Evolutionary conservation across 805 yeast species (phyloP).

Genomic region (Crinitomyces ghanaensis): DNA sequence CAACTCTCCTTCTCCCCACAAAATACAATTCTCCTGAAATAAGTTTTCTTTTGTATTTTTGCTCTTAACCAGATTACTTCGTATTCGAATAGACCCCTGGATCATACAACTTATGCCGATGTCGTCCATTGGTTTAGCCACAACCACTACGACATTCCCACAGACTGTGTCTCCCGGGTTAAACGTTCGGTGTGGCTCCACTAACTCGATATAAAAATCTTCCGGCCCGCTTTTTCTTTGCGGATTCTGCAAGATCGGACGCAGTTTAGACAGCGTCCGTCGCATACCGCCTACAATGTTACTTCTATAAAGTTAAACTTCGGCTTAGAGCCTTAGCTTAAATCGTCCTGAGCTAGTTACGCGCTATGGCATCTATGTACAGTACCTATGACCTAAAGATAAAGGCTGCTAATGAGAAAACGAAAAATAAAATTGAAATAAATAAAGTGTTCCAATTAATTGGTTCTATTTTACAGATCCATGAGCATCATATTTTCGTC

Average conservation of each 20-base stretch:
- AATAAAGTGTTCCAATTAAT: not conserved
- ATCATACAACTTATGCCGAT: slow-evolving; percentile 17
- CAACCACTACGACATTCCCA: slow-evolving; percentile 24
- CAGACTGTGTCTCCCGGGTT: slow-evolving; percentile 59
- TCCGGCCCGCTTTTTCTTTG: slow-evolving; percentile 12
- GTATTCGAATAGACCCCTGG: slow-evolving; percentile 21
- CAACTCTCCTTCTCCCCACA: slow-evolving; percentile 20
- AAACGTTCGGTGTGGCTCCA: slow-evolving; percentile 66
- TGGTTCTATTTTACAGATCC: slow-evolving; percentile 5
- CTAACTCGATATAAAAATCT: slow-evolving; percentile 55
- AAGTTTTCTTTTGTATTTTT: slow-evolving; percentile 19
- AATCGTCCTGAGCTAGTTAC: too few relatives aligned
- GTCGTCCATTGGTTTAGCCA: slow-evolving; percentile 18
- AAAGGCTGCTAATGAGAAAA: too few relatives aligned
- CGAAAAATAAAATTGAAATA: not conserved
- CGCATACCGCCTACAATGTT: slow-evolving; percentile 6
- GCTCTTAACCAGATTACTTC: slow-evolving; percentile 23
- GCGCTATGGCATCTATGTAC: too few relatives aligned
- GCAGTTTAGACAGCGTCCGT: slow-evolving; percentile 12
- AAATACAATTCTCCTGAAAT: slow-evolving; percentile 20
- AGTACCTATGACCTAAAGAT: too few relatives aligned
- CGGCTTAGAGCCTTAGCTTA: too few relatives aligned
- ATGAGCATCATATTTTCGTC: slow-evolving; percentile 9
- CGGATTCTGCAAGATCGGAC: slow-evolving; percentile 12
- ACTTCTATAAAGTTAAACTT: too few relatives aligned